phyloP scores from a whole-genome alignment of 345 rosid genomes.

The Kernera saxatilis region DNA sequence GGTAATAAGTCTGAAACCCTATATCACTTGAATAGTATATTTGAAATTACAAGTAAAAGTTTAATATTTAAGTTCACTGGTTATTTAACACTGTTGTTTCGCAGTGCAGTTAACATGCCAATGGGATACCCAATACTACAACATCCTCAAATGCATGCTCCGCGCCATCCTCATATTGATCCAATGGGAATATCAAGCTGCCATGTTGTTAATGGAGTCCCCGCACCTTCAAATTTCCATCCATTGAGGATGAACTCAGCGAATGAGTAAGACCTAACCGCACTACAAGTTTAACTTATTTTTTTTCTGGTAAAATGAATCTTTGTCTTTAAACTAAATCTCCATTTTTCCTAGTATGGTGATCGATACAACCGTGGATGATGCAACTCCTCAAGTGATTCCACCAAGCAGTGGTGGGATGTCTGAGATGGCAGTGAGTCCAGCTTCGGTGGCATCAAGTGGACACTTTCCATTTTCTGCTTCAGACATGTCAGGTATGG shows the following conservation, averaged over 20 bases:
- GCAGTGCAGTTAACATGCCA: conserved; percentile 87
- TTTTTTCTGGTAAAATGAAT: too few species aligned
- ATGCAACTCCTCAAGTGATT: conserved; percentile 47
- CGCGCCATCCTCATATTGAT: conserved; percentile 77
- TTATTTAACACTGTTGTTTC: conserved; percentile 24
- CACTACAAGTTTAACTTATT: background rate
- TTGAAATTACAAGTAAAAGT: background rate
- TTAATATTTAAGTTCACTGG: background rate
- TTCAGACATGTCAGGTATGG: conserved; percentile 87
- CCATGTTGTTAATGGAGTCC: conserved; percentile 96
- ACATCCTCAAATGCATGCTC: conserved; percentile 72
- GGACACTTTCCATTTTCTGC: conserved; percentile 86
- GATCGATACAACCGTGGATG: conserved; percentile 54
- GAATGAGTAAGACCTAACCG: conserved; percentile 59
- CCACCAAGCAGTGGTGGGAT: conserved; percentile 59
- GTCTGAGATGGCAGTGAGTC: conserved; percentile 88
- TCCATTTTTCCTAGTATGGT: conserved; percentile 46
- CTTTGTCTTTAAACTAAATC: background rate
- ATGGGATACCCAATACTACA: conserved; percentile 96
- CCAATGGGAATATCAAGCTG: conserved; percentile 90
- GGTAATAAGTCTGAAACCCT: conserved; percentile 46
- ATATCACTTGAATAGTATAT: background rate
- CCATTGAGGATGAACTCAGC: conserved; percentile 70
- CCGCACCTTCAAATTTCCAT: conserved; percentile 83
- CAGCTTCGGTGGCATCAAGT: conserved; percentile 86